These are phyloP conservation scores for Endotrypanum monterogeii DNA, from an alignment of 208 protist species.

Conservation along the genomic window DNA sequence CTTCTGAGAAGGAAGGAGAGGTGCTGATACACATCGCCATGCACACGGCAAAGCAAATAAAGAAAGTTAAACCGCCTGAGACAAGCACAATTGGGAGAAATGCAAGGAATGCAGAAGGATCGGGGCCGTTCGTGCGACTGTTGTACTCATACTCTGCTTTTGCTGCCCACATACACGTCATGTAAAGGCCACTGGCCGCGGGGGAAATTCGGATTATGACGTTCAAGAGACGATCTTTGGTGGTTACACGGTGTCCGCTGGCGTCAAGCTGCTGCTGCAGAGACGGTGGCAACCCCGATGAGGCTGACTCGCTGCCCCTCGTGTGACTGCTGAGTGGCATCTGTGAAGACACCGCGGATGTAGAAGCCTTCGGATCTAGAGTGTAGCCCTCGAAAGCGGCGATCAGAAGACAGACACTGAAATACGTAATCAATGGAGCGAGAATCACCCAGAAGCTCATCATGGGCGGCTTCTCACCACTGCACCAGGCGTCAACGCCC, in stretches of 20 bases:
- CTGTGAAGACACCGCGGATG: background rate
- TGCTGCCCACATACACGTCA: conserved; percentile 53
- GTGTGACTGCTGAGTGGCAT: background rate
- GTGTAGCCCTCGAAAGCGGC: conserved; percentile 10
- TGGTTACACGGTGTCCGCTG: background rate
- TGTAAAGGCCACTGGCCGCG: conserved; percentile 46
- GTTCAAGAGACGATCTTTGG: conserved; percentile 22
- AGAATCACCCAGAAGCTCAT: conserved; percentile 65
- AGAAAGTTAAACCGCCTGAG: conserved; percentile 25
- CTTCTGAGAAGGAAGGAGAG: background rate
- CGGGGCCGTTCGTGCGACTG: conserved; percentile 7
- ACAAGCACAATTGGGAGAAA: conserved; percentile 48
- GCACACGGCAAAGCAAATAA: conserved; percentile 31
- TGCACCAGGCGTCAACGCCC: background rate
- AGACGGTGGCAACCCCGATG: background rate
- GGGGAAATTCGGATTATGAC: conserved; percentile 17
- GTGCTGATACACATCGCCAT: conserved; percentile 19
- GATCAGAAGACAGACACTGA: conserved; percentile 12
- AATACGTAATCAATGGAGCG: conserved; percentile 53
- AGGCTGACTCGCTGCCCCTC: background rate
- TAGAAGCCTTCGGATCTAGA: background rate
- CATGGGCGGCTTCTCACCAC: background rate
- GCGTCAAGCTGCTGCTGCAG: background rate
- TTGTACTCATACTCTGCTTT: conserved; percentile 60
- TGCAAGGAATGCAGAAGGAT: conserved; percentile 43